Evolutionary conservation across 371 early-diverging fungal species (phyloP).

Genomic region (Rhizopus arrhizus): DNA sequence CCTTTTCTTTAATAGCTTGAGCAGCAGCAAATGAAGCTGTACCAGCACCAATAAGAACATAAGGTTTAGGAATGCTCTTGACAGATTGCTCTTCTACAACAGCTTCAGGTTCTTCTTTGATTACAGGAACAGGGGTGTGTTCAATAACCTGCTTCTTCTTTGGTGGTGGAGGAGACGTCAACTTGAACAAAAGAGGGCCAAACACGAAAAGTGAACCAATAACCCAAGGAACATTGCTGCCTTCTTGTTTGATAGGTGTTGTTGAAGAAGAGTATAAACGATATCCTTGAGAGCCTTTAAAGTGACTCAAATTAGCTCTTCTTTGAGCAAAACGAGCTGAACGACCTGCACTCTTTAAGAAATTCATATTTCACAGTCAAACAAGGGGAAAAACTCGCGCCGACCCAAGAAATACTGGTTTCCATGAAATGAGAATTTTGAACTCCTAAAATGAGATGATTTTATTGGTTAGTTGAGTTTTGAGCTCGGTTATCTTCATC

Average conservation of each 20-base stretch:
- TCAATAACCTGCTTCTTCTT: conserved; percentile 18
- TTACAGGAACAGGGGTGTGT: conserved; percentile 6
- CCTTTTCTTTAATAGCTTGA: conserved; percentile 69
- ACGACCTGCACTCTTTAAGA: conserved; percentile 18
- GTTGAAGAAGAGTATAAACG: conserved; percentile 17
- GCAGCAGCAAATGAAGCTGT: conserved; percentile 72
- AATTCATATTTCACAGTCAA: conserved; percentile 13
- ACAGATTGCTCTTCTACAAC: conserved; percentile 19
- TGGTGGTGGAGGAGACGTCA: conserved; percentile 63
- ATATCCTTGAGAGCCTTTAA: background rate
- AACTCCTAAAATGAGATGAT: too few species aligned
- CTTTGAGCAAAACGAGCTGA: conserved; percentile 22
- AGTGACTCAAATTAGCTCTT: conserved; percentile 10
- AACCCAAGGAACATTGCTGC: conserved; percentile 56
- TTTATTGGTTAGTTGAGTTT: too few species aligned
- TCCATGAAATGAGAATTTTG: too few species aligned
- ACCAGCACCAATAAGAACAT: conserved; percentile 66
- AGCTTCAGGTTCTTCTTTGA: background rate
- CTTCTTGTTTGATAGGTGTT: conserved; percentile 7
- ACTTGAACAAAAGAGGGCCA: conserved; percentile 60
- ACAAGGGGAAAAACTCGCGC: too few species aligned
- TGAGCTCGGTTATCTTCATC: too few species aligned
- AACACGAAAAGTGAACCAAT: conserved; percentile 62
- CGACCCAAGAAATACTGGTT: too few species aligned
- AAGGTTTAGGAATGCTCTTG: conserved; percentile 45